phyloP scores from a whole-genome alignment of 768 basidiomycete genomes.

The Pleurotus djamor region DNA sequence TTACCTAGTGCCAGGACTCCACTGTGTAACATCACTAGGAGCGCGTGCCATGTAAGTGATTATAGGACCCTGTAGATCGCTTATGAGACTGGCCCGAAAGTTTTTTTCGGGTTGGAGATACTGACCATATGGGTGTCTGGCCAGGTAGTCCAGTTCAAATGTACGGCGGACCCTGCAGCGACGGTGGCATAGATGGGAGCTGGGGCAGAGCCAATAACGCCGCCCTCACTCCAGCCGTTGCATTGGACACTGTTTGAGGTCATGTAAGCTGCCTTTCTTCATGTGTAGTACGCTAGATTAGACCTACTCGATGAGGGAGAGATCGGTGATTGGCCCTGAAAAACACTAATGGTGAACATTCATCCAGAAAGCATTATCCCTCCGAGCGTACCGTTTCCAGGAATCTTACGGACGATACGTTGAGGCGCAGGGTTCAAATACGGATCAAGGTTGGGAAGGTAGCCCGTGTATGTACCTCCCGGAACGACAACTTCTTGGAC shows the following conservation, averaged over 20 bases:
- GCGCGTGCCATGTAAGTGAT: slow-evolving; percentile 48
- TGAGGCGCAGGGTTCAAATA: slow-evolving; percentile 28
- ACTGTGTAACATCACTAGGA: slow-evolving; percentile 38
- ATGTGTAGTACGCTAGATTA: background rate
- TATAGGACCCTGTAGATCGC: slow-evolving; percentile 30
- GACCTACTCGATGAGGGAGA: slow-evolving; percentile 35
- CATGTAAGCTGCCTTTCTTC: background rate
- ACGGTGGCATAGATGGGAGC: slow-evolving; percentile 37
- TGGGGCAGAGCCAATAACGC: slow-evolving; percentile 27
- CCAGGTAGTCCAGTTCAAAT: slow-evolving; percentile 41
- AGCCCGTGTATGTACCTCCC: slow-evolving; percentile 22
- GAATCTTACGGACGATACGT: slow-evolving; percentile 34
- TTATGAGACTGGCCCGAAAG: background rate
- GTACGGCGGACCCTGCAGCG: slow-evolving; percentile 34
- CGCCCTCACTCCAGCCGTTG: slow-evolving; percentile 5
- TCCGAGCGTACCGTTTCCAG: slow-evolving; percentile 24
- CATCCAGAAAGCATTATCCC: background rate
- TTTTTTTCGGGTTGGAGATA: background rate
- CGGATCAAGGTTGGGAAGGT: slow-evolving; percentile 24
- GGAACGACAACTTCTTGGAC: slow-evolving; percentile 23
- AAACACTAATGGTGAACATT: background rate
- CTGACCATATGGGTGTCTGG: slow-evolving; percentile 28
- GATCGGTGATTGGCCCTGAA: slow-evolving; percentile 33
- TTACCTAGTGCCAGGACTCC: slow-evolving; percentile 38
- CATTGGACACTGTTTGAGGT: background rate